Base-by-base conservation (phyloP, 257 asterid genomes). In the Anisodus tanguticus region DNA sequence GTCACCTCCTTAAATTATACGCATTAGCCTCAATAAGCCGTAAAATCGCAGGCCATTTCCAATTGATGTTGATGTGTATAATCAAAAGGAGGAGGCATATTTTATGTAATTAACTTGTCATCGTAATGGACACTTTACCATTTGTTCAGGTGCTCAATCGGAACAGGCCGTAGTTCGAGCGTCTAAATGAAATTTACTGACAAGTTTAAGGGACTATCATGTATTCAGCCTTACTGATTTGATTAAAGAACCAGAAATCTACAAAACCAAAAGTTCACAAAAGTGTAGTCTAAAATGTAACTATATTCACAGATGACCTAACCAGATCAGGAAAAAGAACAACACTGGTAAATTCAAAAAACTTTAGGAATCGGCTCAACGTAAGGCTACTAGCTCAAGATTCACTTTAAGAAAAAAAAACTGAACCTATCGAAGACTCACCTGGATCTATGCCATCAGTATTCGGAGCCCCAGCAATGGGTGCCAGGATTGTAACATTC, bases 381-480 rank as follows among this genome's bases (percentile, higher is more conserved):
- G 4, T 68, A 68, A 37, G 22, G 5, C 26, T 37, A 68, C 51
- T 13, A 37, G 53, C 53, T 0, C 72, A 66, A 68, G 12, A 68
- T 37, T 12, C 17, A 66, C 10, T 63, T 66, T 66, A 3, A 68
- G 3, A 39, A 68, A 39, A 16, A 39, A 68, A 39, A 16, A 0
- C 0, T 53, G 60, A 51, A 76, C 64, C 47, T 53, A 53, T 45
- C 2, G 1, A 49, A 58, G 47, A 86, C 87, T 86, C 77, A 88
- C 92, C 92, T 31, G 92, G 90, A 88, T 90, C 88, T 68, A 88
- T 88, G 80, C 92, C 92, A 83, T 90, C 92, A 31, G 92, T 90
- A 82, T 90, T 88, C 15, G 92, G 92, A 87, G 92, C 92, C 81
- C 86, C 91, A 83, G 74, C 66, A 58, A 88, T 43, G 8, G 92